Evolutionary conservation across 1,284 basidiomycete genomes (phyloP).

Genomic region (Microbotryomycetes sp.): DNA sequence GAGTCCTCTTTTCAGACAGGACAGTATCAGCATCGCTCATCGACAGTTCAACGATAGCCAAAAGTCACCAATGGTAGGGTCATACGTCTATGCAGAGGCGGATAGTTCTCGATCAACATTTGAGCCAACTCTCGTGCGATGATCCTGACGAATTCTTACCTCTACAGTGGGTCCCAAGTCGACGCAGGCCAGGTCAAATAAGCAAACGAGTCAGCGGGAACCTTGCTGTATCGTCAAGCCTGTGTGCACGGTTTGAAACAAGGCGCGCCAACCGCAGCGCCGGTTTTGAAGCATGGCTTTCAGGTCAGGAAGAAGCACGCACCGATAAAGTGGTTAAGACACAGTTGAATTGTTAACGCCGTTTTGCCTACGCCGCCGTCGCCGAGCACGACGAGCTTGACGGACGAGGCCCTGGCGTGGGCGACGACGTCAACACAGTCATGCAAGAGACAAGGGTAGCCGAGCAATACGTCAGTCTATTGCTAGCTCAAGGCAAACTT

Average conservation of each 20-base stretch:
- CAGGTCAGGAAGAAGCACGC: constrained; percentile 36
- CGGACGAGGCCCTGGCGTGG: too few relatives aligned
- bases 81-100: constrained; percentile 20
- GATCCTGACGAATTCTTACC: neutral
- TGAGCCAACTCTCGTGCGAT: neutral
- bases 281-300: too few relatives aligned
- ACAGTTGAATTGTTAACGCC: constrained; percentile 76
- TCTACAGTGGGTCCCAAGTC: too few relatives aligned
- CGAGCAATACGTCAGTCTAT: too few relatives aligned
- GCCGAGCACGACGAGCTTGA: constrained; percentile 81
- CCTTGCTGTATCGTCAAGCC: too few relatives aligned
- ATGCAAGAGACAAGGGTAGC: too few relatives aligned
- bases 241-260: too few relatives aligned
- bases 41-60: neutral
- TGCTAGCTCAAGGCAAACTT: too few relatives aligned
- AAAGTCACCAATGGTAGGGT: constrained; percentile 26
- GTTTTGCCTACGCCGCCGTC: constrained; percentile 99
- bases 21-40: neutral
- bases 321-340: constrained; percentile 44
- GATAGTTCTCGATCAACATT: neutral
- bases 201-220: too few relatives aligned
- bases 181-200: too few relatives aligned
- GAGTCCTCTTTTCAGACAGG: constrained; percentile 35
- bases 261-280: too few relatives aligned
- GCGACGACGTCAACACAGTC: too few relatives aligned